Conservation (phyloP, 2,329 filamentous ascomycete genomes). For the Aspergillus phoenicis region DNA sequence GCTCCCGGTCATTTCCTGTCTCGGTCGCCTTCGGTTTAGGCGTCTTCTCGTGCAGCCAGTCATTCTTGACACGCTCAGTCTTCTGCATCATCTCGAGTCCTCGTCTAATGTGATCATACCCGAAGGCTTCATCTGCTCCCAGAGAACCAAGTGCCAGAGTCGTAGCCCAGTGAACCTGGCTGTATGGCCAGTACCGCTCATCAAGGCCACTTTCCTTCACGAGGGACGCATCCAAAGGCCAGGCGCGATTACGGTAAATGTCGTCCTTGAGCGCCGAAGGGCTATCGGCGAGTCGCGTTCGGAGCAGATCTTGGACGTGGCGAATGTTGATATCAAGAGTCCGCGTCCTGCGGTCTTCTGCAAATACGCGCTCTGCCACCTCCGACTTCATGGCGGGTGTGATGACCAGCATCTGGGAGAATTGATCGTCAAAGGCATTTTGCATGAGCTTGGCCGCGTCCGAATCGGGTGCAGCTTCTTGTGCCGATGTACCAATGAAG, state of each 20-base stretch:
- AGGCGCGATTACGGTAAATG: conserved; percentile 34
- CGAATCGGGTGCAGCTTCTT: conserved; percentile 46
- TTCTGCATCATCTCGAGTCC: conserved; percentile 45
- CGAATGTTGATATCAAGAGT: conserved; percentile 63
- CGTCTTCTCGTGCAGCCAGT: conserved; percentile 40
- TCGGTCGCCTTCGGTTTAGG: conserved; percentile 34
- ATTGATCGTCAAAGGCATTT: conserved; percentile 47
- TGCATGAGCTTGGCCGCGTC: conserved; percentile 52
- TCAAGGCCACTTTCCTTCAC: conserved; percentile 46
- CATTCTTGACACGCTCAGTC: conserved; percentile 42
- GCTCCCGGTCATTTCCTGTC: conserved; percentile 39
- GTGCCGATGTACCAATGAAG: conserved; percentile 74
- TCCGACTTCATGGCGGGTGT: conserved; percentile 51
- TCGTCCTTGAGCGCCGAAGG: conserved; percentile 34
- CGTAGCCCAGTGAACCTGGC: conserved; percentile 63
- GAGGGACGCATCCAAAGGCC: conserved; percentile 32
- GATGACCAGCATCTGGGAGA: conserved; percentile 58
- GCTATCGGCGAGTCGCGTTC: conserved; percentile 39
- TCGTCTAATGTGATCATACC: conserved; percentile 41
- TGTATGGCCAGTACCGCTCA: conserved; percentile 60
- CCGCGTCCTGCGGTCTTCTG: conserved; percentile 52
- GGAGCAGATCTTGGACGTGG: conserved; percentile 66
- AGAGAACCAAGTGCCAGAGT: conserved; percentile 55
- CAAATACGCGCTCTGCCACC: conserved; percentile 44
- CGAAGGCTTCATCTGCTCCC: conserved; percentile 44